Evolutionary conservation across 1,284 basidiomycete genomes (phyloP).

Genomic region (Limonomyces culmigenus): DNA sequence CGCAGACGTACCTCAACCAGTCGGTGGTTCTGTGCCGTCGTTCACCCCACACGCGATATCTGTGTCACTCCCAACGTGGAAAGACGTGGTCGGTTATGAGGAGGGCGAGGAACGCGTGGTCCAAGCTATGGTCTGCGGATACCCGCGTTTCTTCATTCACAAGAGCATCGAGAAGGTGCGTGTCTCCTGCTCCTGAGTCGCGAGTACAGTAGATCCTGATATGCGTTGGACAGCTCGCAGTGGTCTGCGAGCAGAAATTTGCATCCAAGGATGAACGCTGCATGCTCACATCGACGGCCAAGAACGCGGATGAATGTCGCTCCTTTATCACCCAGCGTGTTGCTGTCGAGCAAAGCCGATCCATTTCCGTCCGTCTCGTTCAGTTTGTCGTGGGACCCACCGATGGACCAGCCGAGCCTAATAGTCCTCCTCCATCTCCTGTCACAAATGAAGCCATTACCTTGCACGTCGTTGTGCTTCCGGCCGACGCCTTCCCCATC

Average conservation of each 20-base stretch:
- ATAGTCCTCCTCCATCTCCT: background rate
- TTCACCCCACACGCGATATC: conserved; percentile 84
- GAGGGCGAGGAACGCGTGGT: conserved; percentile 77
- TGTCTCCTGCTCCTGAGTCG: background rate
- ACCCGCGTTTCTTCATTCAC: conserved; percentile 95
- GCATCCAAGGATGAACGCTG: conserved; percentile 53
- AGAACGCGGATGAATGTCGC: conserved; percentile 58
- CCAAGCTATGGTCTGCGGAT: conserved; percentile 81
- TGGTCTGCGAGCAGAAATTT: conserved; percentile 65
- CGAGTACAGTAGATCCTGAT: background rate
- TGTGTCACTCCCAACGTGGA: conserved; percentile 93
- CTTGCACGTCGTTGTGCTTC: conserved; percentile 68
- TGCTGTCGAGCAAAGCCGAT: conserved; percentile 15
- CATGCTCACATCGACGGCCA: conserved; percentile 64
- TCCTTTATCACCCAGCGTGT: conserved; percentile 52
- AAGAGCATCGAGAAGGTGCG: conserved; percentile 69
- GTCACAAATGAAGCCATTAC: background rate
- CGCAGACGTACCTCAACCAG: no score
- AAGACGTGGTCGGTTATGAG: conserved; percentile 88
- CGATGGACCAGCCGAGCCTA: conserved; percentile 23
- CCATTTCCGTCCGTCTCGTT: conserved; percentile 46
- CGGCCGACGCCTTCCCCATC: conserved; percentile 39
- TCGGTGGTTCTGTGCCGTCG: conserved; percentile 46
- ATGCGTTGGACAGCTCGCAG: conserved; percentile 40
- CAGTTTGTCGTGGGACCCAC: conserved; percentile 65